A percentile compares a stretch with the other conserved stretches of the same genome.
phyloP scores from a whole-genome alignment of 192 early-diverging fungal genomes.

The Rhizoclosmatium globosum region DNA sequence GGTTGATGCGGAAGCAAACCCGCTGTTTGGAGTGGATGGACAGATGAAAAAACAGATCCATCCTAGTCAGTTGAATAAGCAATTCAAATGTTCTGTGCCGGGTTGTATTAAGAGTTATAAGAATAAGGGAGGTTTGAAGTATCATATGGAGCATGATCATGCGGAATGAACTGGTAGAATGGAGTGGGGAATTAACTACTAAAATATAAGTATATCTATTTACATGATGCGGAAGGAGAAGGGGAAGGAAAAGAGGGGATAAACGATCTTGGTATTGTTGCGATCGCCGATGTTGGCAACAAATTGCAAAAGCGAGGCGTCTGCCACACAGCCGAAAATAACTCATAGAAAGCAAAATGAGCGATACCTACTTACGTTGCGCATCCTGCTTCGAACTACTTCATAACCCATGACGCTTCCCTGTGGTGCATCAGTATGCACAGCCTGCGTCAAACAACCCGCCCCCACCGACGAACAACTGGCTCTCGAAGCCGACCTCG shows the following conservation, averaged over 20 bases:
- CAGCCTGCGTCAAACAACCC: slow-evolving; percentile 8
- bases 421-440: slow-evolving; percentile 23
- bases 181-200: too few relatives aligned
- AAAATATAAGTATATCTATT: too few relatives aligned
- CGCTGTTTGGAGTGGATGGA: slow-evolving; percentile 23
- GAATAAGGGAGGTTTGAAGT: slow-evolving; percentile 92
- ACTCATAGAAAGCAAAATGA: too few relatives aligned
- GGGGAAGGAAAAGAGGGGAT: too few relatives aligned
- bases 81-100: slow-evolving; percentile 70
- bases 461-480: neutral
- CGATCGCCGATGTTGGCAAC: too few relatives aligned
- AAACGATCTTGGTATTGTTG: too few relatives aligned
- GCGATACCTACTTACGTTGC: slow-evolving; percentile 6
- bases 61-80: slow-evolving; percentile 37
- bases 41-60: slow-evolving; percentile 12
- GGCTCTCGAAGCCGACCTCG: slow-evolving; percentile 8
- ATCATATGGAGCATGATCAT: slow-evolving; percentile 89
- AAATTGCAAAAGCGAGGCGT: too few relatives aligned
- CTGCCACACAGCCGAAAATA: too few relatives aligned
- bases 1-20: neutral
- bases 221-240: too few relatives aligned
- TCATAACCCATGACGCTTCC: slow-evolving; percentile 20
- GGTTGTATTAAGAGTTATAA: slow-evolving; percentile 93
- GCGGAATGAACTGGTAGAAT: neutral
- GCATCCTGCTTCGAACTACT: slow-evolving; percentile 24